Conservation (phyloP, 2,329 filamentous ascomycete genomes). For the Achaetomium macrosporum region DNA sequence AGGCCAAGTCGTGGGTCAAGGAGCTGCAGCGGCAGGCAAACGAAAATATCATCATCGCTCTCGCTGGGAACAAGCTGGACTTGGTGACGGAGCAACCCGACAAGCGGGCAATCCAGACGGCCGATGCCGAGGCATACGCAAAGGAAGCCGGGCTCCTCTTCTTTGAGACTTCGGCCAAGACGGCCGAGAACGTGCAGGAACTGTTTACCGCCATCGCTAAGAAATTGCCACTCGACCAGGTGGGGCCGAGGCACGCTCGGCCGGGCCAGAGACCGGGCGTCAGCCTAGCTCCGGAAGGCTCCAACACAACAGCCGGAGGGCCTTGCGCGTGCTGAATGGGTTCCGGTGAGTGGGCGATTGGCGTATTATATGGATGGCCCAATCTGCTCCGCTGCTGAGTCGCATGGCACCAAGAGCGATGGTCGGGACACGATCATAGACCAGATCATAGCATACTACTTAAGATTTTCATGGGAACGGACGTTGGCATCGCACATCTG, state of each 20-base stretch:
- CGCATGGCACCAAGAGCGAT: background rate
- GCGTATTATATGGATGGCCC: background rate
- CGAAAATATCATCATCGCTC: slow-evolving; percentile 98
- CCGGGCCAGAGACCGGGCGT: slow-evolving; percentile 55
- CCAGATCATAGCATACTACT: slow-evolving; percentile 13
- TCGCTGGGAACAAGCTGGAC: slow-evolving; percentile 97
- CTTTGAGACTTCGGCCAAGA: slow-evolving; percentile 98
- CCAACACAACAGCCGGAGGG: slow-evolving; percentile 51
- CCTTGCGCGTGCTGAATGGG: slow-evolving; percentile 49
- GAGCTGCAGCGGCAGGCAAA: slow-evolving; percentile 98
- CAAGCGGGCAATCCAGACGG: slow-evolving; percentile 84
- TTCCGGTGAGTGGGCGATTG: background rate
- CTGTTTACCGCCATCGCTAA: slow-evolving; percentile 96
- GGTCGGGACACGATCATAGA: slow-evolving; percentile 14
- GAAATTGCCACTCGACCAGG: slow-evolving; percentile 95
- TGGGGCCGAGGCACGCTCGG: slow-evolving; percentile 80
- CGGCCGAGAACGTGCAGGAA: slow-evolving; percentile 89
- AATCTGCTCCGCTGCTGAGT: background rate
- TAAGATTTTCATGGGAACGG: slow-evolving; percentile 4
- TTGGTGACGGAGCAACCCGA: slow-evolving; percentile 90
- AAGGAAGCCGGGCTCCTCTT: slow-evolving; percentile 90
- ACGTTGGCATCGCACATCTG: slow-evolving; percentile 19
- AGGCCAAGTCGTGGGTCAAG: slow-evolving; percentile 99
- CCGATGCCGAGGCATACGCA: slow-evolving; percentile 92
- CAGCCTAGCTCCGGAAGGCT: slow-evolving; percentile 50